A percentile compares a stretch with the other conserved stretches of the same genome.
These are phyloP conservation scores for Toxicodendron radicans DNA, from an alignment of 345 rosid species.

Conservation along the genomic window DNA sequence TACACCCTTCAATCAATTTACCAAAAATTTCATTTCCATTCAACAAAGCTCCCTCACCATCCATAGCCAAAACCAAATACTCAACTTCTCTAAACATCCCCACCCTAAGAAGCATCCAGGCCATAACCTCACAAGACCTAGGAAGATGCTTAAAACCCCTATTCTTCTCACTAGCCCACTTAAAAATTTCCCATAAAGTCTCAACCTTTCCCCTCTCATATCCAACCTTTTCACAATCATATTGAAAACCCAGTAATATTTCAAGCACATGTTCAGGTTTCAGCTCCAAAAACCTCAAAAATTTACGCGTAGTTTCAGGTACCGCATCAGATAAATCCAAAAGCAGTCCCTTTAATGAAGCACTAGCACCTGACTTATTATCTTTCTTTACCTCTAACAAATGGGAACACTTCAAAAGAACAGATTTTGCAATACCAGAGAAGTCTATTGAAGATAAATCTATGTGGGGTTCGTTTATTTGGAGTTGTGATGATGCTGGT, in stretches of 20 bases:
- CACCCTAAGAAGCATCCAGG: constrained; percentile 45
- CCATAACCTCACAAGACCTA: constrained; percentile 58
- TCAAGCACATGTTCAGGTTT: constrained; percentile 62
- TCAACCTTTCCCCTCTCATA: constrained; percentile 46
- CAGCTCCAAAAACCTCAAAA: constrained; percentile 43
- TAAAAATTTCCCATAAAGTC: constrained; percentile 66
- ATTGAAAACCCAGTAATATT: constrained; percentile 47
- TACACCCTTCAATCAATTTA: constrained; percentile 52
- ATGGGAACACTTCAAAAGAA: constrained; percentile 28
- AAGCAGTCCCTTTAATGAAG: constrained; percentile 49
- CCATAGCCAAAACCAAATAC: constrained; percentile 48
- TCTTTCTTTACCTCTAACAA: constrained; percentile 21
- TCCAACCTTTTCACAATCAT: constrained; percentile 39
- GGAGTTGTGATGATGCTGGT: constrained; percentile 12
- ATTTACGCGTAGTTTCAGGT: constrained; percentile 58
- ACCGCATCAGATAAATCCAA: constrained; percentile 54
- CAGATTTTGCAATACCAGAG: constrained; percentile 31
- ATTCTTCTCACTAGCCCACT: constrained; percentile 40
- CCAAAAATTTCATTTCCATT: constrained; percentile 40
- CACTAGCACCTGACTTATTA: constrained; percentile 23
- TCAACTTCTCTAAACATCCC: constrained; percentile 67
- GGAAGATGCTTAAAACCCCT: constrained; percentile 60
- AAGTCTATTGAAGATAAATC: constrained; percentile 34
- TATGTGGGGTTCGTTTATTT: constrained; percentile 21
- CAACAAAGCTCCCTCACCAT: constrained; percentile 40